Evolutionary conservation across 169 alveolate genomes (phyloP), one percentile per base, ranked within the genome.

Genomic region (Miamiensis avidus): DNA sequence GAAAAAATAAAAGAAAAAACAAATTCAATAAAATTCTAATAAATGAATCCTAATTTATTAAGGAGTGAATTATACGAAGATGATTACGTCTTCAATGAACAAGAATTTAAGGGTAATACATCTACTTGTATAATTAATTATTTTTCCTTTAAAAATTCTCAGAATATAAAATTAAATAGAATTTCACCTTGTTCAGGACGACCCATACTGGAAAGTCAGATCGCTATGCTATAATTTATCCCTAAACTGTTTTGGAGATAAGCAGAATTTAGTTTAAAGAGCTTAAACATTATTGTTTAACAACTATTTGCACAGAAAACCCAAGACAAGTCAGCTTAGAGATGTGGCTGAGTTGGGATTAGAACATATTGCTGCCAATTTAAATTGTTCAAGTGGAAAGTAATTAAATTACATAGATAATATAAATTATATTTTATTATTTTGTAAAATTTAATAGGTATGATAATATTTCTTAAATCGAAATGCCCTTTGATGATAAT

Each of bases 51-150:
- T 49, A 49, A 49, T 20, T 49, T 49, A 49, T 4, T 49, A 49
- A 49, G 69, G 20, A 11, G 26, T 49, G 82, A 77, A 69, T 69
- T 77, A 64, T 77, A 77, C 27, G 82, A 77, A 77, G 82, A 77
- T 77, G 82, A 77, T 77, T 77, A 77, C 33, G 33, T 77, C 31
- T 77, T 77, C 82, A 77, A 77, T 33, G 82, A 77, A 69, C 82
- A 77, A 33, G 82, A 77, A 77, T 77, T 77, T 29, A 77, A 77
- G n/a, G 82, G 82, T 77, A 77, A 29, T 20, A 1, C 20, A 33
- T 30, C 28, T 0, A 20, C 1, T 49, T 49, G 4, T 4, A 49
- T 11, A 49, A 49, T 49, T 11, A 11, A 11, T 49, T 11, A 49
- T 49, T 11, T 49, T 11, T 4, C 20, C 4, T 49, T 11, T 49